A percentile compares a stretch with the other conserved stretches of the same genome.
Evolutionary conservation across 176 grass and related monocot species (phyloP).

Genomic region (Stipa capillata): DNA sequence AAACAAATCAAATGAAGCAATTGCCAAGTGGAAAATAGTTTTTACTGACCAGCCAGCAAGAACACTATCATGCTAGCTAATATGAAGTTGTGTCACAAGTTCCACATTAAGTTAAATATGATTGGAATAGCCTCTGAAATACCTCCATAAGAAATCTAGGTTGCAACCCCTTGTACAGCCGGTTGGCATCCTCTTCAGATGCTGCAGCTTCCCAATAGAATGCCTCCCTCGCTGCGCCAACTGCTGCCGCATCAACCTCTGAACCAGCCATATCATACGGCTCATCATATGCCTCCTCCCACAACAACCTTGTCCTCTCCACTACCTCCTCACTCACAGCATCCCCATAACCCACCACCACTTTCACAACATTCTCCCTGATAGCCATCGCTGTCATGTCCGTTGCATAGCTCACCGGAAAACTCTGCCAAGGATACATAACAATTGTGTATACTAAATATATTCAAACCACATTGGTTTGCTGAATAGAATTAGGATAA

Average conservation of each 20-base stretch:
- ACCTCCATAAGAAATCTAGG: slow-evolving; percentile 90
- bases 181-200: slow-evolving; percentile 49
- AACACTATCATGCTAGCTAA: background rate
- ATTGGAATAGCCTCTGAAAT: slow-evolving; percentile 5
- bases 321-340: slow-evolving; percentile 21
- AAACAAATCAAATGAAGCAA: background rate
- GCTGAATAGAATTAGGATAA: background rate
- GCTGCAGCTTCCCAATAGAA: slow-evolving; percentile 53
- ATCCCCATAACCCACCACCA: slow-evolving; percentile 37
- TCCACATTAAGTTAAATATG: background rate
- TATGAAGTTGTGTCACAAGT: background rate
- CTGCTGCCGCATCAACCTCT: slow-evolving; percentile 23
- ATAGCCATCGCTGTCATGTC: slow-evolving; percentile 35
- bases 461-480: background rate
- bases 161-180: slow-evolving; percentile 64
- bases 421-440: slow-evolving; percentile 45
- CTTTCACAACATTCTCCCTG: slow-evolving; percentile 10
- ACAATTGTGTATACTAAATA: background rate
- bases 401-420: slow-evolving; percentile 49
- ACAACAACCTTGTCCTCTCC: slow-evolving; percentile 36
- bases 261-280: slow-evolving; percentile 68
- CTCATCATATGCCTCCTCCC: slow-evolving; percentile 74
- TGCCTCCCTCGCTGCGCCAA: slow-evolving; percentile 25
- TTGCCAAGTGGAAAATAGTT: background rate
- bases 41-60: background rate